These are phyloP conservation scores for Massariosphaeria phaeospora DNA, from an alignment of 495 filamentous ascomycete species.

Conservation along the genomic window DNA sequence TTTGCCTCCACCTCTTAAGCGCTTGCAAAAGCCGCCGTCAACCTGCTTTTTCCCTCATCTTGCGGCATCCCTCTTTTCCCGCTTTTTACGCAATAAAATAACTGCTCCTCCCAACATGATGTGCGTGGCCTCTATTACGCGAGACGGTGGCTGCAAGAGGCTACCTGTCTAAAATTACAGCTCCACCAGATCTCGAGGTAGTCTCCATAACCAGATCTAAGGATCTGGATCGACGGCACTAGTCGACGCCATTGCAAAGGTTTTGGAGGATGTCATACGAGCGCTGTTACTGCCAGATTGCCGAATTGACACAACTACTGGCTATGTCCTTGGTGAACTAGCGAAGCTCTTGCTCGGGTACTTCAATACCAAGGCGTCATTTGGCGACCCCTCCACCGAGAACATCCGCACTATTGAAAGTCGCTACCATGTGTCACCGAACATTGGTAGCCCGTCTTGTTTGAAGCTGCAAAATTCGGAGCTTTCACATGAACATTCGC, in stretches of 20 bases:
- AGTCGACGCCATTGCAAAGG: background rate
- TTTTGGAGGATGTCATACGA: background rate
- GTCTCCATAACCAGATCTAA: background rate
- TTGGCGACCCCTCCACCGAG: too few relatives aligned
- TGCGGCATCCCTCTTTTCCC: background rate
- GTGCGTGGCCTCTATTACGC: conserved; percentile 4
- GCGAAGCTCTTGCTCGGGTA: too few relatives aligned
- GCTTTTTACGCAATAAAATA: background rate
- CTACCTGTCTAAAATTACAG: background rate
- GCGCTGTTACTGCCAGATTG: too few relatives aligned
- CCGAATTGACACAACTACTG: too few relatives aligned
- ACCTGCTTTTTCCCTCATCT: background rate
- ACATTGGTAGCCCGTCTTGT: too few relatives aligned
- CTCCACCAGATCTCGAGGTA: conserved; percentile 5
- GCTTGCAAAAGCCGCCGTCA: background rate
- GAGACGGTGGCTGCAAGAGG: background rate
- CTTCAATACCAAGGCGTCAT: too few relatives aligned
- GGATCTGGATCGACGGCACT: conserved; percentile 7
- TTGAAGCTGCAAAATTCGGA: too few relatives aligned
- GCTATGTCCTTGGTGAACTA: too few relatives aligned
- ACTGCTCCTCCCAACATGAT: background rate
- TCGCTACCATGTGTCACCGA: too few relatives aligned
- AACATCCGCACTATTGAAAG: too few relatives aligned
- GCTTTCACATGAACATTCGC: too few relatives aligned
- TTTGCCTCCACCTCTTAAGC: background rate